Evolutionary conservation across 257 asterid genomes (phyloP).

Genomic region (Solanum bukasovii): DNA sequence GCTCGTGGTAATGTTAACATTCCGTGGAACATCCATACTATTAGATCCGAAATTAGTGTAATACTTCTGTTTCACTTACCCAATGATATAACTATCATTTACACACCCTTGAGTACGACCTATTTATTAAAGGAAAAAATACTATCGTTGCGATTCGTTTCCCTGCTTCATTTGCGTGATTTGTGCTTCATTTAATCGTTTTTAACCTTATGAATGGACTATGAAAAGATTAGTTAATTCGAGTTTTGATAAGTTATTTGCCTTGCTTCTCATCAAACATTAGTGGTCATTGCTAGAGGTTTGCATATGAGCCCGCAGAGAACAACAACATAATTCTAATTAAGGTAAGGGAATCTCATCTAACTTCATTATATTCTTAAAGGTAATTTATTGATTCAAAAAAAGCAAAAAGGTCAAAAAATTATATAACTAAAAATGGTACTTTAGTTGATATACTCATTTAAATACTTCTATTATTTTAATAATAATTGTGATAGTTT

Average conservation of each 20-base stretch:
- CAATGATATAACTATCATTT: not conserved
- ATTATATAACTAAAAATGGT: no score
- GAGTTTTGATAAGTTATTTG: not conserved
- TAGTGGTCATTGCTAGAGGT: not conserved
- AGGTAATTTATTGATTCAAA: not conserved
- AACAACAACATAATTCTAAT: not conserved
- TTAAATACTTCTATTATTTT: no score
- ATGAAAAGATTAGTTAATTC: not conserved
- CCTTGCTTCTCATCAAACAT: not conserved
- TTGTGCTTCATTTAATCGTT: not conserved
- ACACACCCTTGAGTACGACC: not conserved
- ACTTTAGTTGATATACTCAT: no score
- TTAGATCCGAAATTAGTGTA: constrained; percentile 21
- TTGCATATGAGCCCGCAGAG: not conserved
- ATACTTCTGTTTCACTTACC: constrained; percentile 2
- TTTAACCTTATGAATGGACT: not conserved
- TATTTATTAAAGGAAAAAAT: not conserved
- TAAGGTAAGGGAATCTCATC: not conserved
- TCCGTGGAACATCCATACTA: constrained; percentile 23
- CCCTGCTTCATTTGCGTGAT: not conserved
- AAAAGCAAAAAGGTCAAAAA: not conserved
- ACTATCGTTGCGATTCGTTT: not conserved
- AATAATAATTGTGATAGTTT: not conserved
- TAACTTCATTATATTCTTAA: not conserved
- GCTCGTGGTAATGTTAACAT: constrained; percentile 29